Conservation (phyloP, 2,329 filamentous ascomycete species). For the Blastomyces parvus region DNA sequence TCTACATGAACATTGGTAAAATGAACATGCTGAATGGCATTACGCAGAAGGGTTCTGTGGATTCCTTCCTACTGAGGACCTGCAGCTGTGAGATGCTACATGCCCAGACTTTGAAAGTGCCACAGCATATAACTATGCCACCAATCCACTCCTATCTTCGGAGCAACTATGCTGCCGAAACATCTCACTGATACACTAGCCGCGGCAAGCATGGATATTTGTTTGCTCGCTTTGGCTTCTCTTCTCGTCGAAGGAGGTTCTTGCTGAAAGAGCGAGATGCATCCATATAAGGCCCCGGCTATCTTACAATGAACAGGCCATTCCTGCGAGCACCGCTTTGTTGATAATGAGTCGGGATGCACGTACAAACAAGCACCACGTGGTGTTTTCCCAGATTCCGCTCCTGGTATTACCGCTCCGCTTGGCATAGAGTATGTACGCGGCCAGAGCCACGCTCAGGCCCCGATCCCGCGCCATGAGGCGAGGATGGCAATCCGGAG, state of each 20-base stretch:
- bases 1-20: background rate
- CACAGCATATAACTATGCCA: background rate
- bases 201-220: background rate
- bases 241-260: background rate
- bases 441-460: background rate
- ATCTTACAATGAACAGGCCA: background rate
- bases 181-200: background rate
- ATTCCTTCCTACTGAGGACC: background rate
- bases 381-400: background rate
- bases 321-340: background rate
- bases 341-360: background rate
- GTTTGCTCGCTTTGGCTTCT: background rate
- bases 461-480: background rate
- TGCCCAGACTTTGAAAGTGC: background rate
- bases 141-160: background rate
- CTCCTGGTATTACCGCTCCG: background rate
- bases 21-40: background rate
- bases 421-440: background rate
- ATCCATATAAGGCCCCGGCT: background rate
- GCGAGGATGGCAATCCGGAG: background rate
- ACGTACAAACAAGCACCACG: background rate
- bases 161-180: background rate
- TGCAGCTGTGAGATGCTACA: background rate
- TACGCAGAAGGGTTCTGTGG: background rate
- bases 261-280: background rate